These are phyloP conservation scores for Fusarium sp. DNA, from an alignment of 2,329 filamentous ascomycete genomes.

Conservation along the genomic window DNA sequence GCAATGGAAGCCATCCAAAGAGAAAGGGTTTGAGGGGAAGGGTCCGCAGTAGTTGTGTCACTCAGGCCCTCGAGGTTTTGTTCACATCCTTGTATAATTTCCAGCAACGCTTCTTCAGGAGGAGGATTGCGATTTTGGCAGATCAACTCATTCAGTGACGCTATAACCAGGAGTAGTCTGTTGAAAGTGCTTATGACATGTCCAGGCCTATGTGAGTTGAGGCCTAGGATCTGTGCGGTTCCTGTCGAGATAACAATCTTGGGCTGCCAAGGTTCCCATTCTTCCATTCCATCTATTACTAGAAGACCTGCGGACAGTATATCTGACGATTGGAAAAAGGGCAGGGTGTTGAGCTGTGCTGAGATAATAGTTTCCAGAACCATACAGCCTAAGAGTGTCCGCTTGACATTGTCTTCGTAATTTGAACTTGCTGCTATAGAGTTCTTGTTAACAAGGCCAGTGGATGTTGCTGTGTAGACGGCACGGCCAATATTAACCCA, in stretches of 20 bases:
- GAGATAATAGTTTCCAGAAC: conserved; percentile 4
- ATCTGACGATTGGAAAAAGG: not conserved
- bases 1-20: not conserved
- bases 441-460: not conserved
- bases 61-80: not conserved
- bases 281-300: conserved; percentile 1
- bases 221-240: not conserved
- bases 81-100: not conserved
- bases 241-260: not conserved
- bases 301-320: not conserved
- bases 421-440: accelerated
- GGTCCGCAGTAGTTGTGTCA: accelerated
- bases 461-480: not conserved
- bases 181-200: conserved; percentile 18
- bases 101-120: accelerated
- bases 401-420: not conserved
- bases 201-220: not conserved
- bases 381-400: not conserved
- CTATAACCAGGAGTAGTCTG: not conserved
- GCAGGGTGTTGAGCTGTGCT: not conserved
- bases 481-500: not conserved
- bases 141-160: not conserved
- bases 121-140: accelerated
- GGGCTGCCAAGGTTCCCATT: conserved; percentile 16
- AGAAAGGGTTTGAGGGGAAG: not conserved